Percentiles rank a stretch among this genome's conserved stretches.
These are phyloP conservation scores for Shiraia sp. DNA, from an alignment of 2,329 filamentous ascomycete genomes.

Conservation along the genomic window DNA sequence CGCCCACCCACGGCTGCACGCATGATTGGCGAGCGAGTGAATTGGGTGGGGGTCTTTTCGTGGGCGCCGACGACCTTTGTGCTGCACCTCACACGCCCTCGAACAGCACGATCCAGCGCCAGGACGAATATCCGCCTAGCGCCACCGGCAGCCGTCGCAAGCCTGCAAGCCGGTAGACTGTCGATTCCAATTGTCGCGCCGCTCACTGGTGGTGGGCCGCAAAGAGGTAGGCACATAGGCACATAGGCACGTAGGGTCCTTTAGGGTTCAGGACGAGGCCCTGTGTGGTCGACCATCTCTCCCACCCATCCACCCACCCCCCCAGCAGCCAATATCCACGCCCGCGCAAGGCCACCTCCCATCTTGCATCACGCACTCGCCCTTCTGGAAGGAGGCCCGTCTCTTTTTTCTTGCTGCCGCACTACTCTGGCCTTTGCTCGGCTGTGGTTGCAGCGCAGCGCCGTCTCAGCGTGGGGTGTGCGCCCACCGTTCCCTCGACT, in stretches of 20 bases:
- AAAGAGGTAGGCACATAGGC: no score
- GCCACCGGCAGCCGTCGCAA: constrained; percentile 28
- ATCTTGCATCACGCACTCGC: background rate
- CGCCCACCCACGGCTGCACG: constrained; percentile 5
- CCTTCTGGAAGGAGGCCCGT: no score
- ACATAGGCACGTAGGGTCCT: no score
- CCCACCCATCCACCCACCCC: constrained; percentile 17
- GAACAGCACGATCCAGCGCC: constrained; percentile 13
- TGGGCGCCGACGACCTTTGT: constrained; percentile 29
- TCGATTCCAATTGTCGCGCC: constrained; percentile 25
- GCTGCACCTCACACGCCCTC: constrained; percentile 17
- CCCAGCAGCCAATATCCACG: constrained; percentile 9
- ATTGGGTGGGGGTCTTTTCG: constrained; percentile 21
- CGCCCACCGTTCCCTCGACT: constrained; percentile 5
- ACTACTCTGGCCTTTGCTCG: constrained; percentile 12
- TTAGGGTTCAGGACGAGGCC: no score
- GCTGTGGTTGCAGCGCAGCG: constrained; percentile 23
- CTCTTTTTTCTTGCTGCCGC: background rate
- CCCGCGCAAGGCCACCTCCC: background rate
- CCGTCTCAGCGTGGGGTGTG: constrained; percentile 29
- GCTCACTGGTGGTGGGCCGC: constrained; percentile 23
- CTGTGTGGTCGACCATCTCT: constrained; percentile 13
- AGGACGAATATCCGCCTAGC: constrained; percentile 18
- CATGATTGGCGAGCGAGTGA: constrained; percentile 13
- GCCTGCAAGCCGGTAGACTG: constrained; percentile 24